Percentiles rank a stretch among this genome's conserved stretches.
Evolutionary conservation across 148 eudicot genomes (phyloP).

Genomic region (Dianthus caryophyllus): DNA sequence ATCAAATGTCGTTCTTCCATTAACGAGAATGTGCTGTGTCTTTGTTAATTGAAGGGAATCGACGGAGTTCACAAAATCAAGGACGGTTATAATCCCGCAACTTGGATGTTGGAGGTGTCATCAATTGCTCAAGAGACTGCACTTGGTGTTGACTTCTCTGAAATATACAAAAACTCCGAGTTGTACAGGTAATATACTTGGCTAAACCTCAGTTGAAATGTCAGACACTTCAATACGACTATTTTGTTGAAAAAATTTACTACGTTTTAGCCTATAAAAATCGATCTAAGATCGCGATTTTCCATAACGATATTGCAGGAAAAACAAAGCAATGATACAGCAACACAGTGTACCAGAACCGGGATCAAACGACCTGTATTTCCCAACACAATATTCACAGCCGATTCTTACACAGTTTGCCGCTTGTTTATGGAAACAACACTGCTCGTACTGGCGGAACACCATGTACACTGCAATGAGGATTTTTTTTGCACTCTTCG

Average conservation of each 20-base stretch:
- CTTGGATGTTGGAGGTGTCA: constrained; percentile 72
- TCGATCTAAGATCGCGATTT: background rate
- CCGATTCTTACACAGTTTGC: constrained; percentile 33
- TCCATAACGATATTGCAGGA: constrained; percentile 30
- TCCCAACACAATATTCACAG: constrained; percentile 52
- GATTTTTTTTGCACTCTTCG: constrained; percentile 43
- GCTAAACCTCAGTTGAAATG: background rate
- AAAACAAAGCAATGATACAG: constrained; percentile 43
- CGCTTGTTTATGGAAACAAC: constrained; percentile 63
- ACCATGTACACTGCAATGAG: constrained; percentile 54
- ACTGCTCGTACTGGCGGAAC: constrained; percentile 60
- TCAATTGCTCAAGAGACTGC: constrained; percentile 48
- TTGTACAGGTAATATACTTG: constrained; percentile 35
- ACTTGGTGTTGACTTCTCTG: constrained; percentile 47
- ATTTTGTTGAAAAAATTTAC: background rate
- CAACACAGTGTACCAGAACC: constrained; percentile 45
- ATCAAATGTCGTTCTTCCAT: constrained; percentile 9
- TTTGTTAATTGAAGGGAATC: constrained; percentile 28
- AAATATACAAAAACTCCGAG: constrained; percentile 50
- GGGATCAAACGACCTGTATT: constrained; percentile 47
- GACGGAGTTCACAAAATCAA: constrained; percentile 55
- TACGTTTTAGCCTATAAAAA: background rate
- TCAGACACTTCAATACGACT: background rate
- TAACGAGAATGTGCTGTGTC: constrained; percentile 8
- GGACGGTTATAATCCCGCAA: constrained; percentile 68